A percentile compares a stretch with the other conserved stretches of the same genome.
Evolutionary conservation across 108 stramenopile genomes (phyloP).

Genomic region (Parmales sp.): DNA sequence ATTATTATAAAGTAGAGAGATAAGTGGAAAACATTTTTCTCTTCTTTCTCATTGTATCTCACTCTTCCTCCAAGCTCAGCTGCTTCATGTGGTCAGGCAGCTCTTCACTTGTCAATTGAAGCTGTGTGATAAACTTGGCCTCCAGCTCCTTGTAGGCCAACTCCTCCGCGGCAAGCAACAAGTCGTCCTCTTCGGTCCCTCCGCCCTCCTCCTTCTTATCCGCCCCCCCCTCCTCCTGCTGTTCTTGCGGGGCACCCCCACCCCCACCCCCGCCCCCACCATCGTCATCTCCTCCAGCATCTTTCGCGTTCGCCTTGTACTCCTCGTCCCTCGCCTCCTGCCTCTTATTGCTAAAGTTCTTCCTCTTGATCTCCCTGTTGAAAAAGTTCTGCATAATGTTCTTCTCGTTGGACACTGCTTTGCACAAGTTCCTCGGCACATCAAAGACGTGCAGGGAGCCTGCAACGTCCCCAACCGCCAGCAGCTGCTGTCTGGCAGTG

Average conservation of each 20-base stretch:
- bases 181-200: not conserved
- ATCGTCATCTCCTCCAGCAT: not conserved
- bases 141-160: not conserved
- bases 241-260: not conserved
- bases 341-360: not conserved
- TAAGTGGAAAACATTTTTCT: no score
- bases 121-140: slow-evolving; percentile 6
- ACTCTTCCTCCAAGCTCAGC: no score
- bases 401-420: slow-evolving; percentile 30
- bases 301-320: not conserved
- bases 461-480: slow-evolving; percentile 42
- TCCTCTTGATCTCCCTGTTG: slow-evolving; percentile 31
- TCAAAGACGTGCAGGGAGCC: slow-evolving; percentile 50
- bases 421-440: slow-evolving; percentile 39
- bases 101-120: not conserved
- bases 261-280: not conserved
- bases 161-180: not conserved
- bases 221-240: not conserved
- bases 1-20: no score
- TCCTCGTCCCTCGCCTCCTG: slow-evolving; percentile 2
- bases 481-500: slow-evolving; percentile 32
- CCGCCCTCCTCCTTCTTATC: not conserved
- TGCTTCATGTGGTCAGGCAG: no score
- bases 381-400: slow-evolving; percentile 38
- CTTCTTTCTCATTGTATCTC: no score